Evolutionary conservation across 495 filamentous ascomycete species (phyloP).

Genomic region (Evernia prunastri): DNA sequence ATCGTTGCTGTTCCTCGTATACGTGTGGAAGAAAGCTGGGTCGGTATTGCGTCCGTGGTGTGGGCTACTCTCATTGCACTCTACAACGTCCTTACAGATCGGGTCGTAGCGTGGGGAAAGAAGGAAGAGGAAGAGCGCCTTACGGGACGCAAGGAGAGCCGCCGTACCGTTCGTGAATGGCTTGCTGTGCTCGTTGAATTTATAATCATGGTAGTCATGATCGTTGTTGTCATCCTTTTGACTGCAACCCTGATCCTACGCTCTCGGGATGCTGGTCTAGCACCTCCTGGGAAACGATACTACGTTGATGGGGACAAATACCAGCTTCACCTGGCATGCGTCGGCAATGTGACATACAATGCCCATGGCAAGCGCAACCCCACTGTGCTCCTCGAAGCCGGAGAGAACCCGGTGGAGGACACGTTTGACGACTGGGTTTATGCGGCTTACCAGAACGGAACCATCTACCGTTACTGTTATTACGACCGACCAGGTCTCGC

Average conservation of each 20-base stretch:
- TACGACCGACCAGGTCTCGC: conserved; percentile 86
- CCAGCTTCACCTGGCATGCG: conserved; percentile 75
- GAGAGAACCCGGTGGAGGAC: conserved; percentile 69
- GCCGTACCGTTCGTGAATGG: conserved; percentile 79
- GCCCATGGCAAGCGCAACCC: conserved; percentile 44
- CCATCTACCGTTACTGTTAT: conserved; percentile 85
- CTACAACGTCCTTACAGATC: conserved; percentile 56
- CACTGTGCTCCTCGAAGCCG: conserved; percentile 79
- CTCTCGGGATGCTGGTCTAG: conserved; percentile 64
- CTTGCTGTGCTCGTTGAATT: conserved; percentile 69
- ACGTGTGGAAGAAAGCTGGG: conserved; percentile 80
- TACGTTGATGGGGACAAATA: conserved; percentile 77
- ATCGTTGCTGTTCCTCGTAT: conserved; percentile 65
- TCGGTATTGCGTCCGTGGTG: conserved; percentile 74
- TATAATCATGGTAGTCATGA: conserved; percentile 58
- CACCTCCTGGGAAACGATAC: conserved; percentile 63
- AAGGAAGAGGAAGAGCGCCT: conserved; percentile 84
- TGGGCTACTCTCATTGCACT: conserved; percentile 63
- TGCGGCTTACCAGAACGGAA: conserved; percentile 60
- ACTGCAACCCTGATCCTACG: conserved; percentile 73
- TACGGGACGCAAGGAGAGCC: conserved; percentile 82
- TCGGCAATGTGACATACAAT: conserved; percentile 54
- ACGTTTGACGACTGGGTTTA: conserved; percentile 53
- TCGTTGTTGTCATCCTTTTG: conserved; percentile 60
- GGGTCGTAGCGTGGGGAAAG: conserved; percentile 86